Conservation (phyloP, 768 basidiomycete species). For the Russula foetens region DNA sequence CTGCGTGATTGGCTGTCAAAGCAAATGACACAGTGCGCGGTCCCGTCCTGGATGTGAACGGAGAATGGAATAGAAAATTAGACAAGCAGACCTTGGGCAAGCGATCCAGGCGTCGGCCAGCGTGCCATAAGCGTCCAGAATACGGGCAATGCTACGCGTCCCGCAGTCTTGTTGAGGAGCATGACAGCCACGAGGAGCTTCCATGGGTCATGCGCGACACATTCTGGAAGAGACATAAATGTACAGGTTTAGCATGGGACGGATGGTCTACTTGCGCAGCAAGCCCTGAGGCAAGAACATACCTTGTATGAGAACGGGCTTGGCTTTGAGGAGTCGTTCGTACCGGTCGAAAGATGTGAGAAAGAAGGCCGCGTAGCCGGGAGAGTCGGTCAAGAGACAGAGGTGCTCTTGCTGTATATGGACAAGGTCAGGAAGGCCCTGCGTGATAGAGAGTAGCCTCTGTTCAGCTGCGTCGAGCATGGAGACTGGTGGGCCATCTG, state of each 20-base stretch:
- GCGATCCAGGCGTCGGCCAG: slow-evolving; percentile 50
- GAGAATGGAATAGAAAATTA: not conserved
- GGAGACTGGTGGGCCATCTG: slow-evolving; percentile 7
- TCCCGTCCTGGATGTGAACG: not conserved
- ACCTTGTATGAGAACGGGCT: slow-evolving; percentile 28
- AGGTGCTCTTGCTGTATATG: slow-evolving; percentile 4
- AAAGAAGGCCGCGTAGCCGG: slow-evolving; percentile 15
- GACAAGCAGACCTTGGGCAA: slow-evolving; percentile 42
- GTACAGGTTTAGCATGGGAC: not conserved
- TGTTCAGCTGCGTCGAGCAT: not conserved
- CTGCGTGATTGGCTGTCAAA: slow-evolving; percentile 32
- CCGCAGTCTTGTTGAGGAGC: slow-evolving; percentile 64
- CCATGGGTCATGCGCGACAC: slow-evolving; percentile 52
- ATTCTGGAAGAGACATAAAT: slow-evolving; percentile 30
- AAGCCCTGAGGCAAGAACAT: not conserved
- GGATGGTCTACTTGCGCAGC: not conserved
- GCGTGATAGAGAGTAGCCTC: not conserved
- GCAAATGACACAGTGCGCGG: not conserved
- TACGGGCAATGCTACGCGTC: slow-evolving; percentile 53
- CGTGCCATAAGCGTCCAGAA: slow-evolving; percentile 47
- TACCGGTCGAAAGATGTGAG: slow-evolving; percentile 11
- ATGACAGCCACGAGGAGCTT: slow-evolving; percentile 59
- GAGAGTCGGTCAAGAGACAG: slow-evolving; percentile 10
- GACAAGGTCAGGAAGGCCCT: not conserved
- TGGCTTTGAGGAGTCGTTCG: slow-evolving; percentile 17